These are phyloP conservation scores for Platanthera guangdongensis DNA, from an alignment of 106 monocot species.

Conservation along the genomic window DNA sequence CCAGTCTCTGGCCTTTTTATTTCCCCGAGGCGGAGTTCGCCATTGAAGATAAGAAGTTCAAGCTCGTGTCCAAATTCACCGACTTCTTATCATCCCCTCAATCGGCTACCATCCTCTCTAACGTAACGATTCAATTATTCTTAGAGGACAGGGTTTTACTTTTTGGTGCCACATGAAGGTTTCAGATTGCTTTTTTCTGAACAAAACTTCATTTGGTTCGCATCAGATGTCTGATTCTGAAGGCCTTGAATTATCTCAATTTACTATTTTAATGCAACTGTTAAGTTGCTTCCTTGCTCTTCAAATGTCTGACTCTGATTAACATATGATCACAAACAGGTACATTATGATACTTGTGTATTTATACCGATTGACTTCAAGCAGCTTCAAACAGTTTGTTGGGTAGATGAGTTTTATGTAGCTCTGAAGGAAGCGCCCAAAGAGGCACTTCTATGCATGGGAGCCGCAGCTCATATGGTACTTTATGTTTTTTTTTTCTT, in stretches of 20 bases:
- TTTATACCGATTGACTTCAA: constrained; percentile 66
- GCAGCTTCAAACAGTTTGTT: constrained; percentile 45
- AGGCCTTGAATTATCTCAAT: neutral
- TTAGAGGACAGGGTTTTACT: neutral
- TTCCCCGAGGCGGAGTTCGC: constrained; percentile 62
- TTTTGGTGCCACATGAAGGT: neutral
- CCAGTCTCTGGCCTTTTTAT: constrained; percentile 57
- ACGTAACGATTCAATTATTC: constrained; percentile 16
- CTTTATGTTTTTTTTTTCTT: neutral
- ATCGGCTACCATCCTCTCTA: constrained; percentile 44
- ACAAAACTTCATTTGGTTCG: neutral
- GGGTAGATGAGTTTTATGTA: constrained; percentile 40
- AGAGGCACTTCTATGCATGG: constrained; percentile 83
- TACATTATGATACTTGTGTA: constrained; percentile 66
- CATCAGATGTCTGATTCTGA: neutral
- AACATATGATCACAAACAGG: constrained; percentile 22
- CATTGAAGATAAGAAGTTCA: constrained; percentile 38
- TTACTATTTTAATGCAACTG: neutral
- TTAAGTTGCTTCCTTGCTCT: neutral
- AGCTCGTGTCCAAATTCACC: constrained; percentile 47
- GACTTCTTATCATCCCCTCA: constrained; percentile 51
- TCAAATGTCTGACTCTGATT: neutral
- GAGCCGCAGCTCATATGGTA: constrained; percentile 76
- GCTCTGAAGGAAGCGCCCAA: constrained; percentile 52
- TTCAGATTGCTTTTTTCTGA: neutral